Evolutionary conservation across 2,329 filamentous ascomycete genomes (phyloP).

Genomic region (Sclerotiophoma versabilis): DNA sequence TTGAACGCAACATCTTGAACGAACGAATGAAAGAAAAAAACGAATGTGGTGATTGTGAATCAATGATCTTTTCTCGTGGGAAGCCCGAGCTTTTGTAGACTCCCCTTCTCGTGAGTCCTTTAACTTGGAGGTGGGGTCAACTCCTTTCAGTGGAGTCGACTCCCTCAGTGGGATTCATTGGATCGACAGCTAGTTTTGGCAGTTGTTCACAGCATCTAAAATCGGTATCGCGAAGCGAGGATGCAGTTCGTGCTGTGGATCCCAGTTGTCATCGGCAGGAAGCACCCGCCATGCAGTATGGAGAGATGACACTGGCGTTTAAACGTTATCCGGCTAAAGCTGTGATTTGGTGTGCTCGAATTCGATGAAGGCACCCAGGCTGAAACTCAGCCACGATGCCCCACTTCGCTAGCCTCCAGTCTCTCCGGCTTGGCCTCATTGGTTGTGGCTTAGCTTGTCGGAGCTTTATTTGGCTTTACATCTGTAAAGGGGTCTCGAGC

Average conservation of each 20-base stretch:
- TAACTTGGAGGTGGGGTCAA: neutral
- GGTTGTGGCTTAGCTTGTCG: neutral
- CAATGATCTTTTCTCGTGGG: neutral
- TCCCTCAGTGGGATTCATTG: neutral
- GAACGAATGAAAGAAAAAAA: constrained; percentile 2
- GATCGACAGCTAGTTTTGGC: neutral
- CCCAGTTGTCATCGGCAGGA: neutral
- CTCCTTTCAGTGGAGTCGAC: neutral
- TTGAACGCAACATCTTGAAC: constrained; percentile 24
- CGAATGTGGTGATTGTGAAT: neutral
- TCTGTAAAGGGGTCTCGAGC: neutral
- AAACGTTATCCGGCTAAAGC: neutral
- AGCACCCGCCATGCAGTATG: neutral
- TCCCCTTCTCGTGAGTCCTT: neutral
- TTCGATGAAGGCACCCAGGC: neutral
- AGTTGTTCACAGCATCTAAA: constrained; percentile 1
- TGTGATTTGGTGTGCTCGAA: neutral
- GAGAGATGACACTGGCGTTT: neutral
- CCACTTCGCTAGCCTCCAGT: constrained; percentile 1
- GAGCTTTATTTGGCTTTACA: neutral
- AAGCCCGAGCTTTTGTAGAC: constrained; percentile 2
- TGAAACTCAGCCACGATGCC: constrained; percentile 2
- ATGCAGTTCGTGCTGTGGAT: neutral
- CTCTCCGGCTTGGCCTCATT: constrained; percentile 7
- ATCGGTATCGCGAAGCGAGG: neutral